Evolutionary conservation across 495 filamentous ascomycete genomes (phyloP).

Genomic region (Penicillium dipodomyicola): DNA sequence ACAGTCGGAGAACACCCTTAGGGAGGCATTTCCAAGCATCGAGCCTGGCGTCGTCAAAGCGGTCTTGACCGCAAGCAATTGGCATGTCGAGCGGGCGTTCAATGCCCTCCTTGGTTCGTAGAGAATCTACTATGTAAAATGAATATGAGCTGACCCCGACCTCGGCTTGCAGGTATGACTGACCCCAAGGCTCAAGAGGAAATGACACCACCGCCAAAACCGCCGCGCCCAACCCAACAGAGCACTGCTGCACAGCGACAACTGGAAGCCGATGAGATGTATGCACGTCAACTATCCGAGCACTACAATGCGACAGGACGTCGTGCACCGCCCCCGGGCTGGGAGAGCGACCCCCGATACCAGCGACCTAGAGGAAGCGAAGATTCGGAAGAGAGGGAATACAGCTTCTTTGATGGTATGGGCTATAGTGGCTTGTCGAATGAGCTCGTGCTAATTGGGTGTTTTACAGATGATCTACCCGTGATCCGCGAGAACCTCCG

Average conservation of each 20-base stretch:
- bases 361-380: conserved; percentile 34
- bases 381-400: conserved; percentile 61
- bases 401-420: conserved; percentile 84
- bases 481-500: conserved; percentile 89
- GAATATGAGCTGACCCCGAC: conserved; percentile 4
- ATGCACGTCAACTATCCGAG: conserved; percentile 89
- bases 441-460: conserved; percentile 12
- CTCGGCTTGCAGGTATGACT: conserved; percentile 67
- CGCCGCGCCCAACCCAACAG: conserved; percentile 60
- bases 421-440: neutral
- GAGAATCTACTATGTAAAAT: neutral
- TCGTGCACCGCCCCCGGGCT: conserved; percentile 37
- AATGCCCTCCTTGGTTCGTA: conserved; percentile 82
- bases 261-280: conserved; percentile 85
- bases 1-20: conserved; percentile 82
- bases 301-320: conserved; percentile 67
- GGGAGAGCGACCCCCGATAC: conserved; percentile 44
- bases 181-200: conserved; percentile 82
- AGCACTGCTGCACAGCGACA: conserved; percentile 68
- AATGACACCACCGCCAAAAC: conserved; percentile 61
- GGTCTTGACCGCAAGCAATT: conserved; percentile 80
- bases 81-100: conserved; percentile 89
- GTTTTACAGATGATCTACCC: conserved; percentile 73
- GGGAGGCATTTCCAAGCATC: conserved; percentile 88
- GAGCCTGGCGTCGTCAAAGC: conserved; percentile 82